Percentiles rank a stretch among this genome's conserved stretches.
phyloP scores from a whole-genome alignment of 441 rosid species.

The Erodium trifolium region DNA sequence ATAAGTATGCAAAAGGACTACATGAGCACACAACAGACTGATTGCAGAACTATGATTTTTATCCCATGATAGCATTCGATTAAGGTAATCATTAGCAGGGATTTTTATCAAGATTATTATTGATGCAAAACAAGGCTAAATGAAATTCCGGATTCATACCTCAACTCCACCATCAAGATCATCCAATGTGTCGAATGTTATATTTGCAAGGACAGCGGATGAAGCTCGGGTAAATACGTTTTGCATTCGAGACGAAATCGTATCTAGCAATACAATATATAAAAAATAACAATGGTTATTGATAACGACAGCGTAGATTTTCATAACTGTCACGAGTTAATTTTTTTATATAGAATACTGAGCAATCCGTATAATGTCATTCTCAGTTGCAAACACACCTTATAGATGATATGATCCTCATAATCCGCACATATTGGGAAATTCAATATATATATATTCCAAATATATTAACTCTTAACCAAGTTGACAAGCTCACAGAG shows the following conservation, averaged over 20 bases:
- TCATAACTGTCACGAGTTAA: background rate
- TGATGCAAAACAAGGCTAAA: background rate
- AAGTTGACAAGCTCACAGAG: background rate
- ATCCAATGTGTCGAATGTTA: constrained; percentile 42
- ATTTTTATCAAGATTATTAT: background rate
- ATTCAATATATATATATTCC: too few relatives aligned
- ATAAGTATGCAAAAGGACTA: background rate
- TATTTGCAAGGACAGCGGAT: constrained; percentile 51
- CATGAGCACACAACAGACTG: background rate
- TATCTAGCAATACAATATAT: constrained; percentile 41
- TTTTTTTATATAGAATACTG: too few relatives aligned
- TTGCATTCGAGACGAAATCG: constrained; percentile 45
- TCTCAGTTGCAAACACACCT: background rate
- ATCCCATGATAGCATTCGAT: background rate
- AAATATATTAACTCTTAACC: background rate
- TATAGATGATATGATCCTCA: too few relatives aligned
- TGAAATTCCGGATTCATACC: constrained; percentile 38
- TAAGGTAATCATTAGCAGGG: background rate
- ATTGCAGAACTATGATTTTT: background rate
- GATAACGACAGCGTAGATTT: constrained; percentile 5
- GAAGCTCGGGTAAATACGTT: constrained; percentile 45
- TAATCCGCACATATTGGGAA: too few relatives aligned
- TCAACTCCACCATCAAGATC: constrained; percentile 52
- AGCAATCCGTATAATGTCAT: background rate
- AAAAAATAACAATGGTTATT: constrained; percentile 8